Conservation (phyloP, 805 yeast species). For the Ogataea paraovalis region DNA sequence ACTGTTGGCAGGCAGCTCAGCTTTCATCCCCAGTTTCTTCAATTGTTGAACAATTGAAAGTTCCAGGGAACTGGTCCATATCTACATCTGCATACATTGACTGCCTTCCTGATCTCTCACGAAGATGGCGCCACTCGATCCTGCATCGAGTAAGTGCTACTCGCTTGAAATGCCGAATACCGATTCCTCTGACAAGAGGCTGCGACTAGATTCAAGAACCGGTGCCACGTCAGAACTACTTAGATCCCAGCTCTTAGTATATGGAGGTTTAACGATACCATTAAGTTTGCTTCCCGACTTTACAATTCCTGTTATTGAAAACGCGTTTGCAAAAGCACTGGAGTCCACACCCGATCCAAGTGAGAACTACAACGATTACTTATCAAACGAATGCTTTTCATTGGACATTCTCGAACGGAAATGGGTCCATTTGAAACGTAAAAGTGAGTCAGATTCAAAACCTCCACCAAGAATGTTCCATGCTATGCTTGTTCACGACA, state of each 20-base stretch:
- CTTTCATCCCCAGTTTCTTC: no score
- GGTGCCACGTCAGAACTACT: constrained; percentile 60
- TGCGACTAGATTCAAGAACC: constrained; percentile 56
- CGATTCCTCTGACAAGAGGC: constrained; percentile 47
- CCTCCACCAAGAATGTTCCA: constrained; percentile 56
- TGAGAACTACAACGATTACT: constrained; percentile 29
- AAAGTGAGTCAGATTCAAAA: constrained; percentile 12
- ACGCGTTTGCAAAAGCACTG: constrained; percentile 29
- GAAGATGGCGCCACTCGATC: constrained; percentile 58
- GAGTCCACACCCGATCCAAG: not conserved
- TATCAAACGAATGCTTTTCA: constrained; percentile 63
- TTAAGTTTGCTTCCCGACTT: constrained; percentile 39
- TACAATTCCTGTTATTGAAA: constrained; percentile 36
- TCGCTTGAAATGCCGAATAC: constrained; percentile 50
- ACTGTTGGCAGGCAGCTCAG: no score
- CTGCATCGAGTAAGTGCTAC: constrained; percentile 61
- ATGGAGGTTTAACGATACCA: constrained; percentile 67
- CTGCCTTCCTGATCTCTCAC: no score
- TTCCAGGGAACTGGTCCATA: no score
- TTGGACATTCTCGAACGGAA: constrained; percentile 53
- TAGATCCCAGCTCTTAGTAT: constrained; percentile 57
- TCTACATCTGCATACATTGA: no score
- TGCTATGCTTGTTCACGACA: constrained; percentile 47
- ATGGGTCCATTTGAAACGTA: constrained; percentile 46
- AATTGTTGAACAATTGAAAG: no score